These are phyloP conservation scores for Yarrowia sp. DNA, from an alignment of 805 yeast species.

Conservation along the genomic window DNA sequence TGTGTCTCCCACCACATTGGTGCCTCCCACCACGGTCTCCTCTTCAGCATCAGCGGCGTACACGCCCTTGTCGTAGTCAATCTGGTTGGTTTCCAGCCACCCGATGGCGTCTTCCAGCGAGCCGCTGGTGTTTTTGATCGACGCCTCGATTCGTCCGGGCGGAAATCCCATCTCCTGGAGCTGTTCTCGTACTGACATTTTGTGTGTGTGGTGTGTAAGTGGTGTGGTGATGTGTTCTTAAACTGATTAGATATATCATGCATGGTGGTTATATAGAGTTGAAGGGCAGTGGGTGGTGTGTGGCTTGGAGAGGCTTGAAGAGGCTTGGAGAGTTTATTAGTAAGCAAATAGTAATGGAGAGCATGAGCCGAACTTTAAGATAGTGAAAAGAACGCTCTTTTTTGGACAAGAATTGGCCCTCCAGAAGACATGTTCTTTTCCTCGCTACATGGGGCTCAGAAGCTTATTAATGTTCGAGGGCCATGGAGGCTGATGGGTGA, in stretches of 20 bases:
- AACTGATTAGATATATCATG: neutral
- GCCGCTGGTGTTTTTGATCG: slow-evolving; percentile 44
- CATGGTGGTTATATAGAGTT: neutral
- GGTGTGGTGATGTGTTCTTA: neutral
- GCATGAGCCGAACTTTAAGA: no score
- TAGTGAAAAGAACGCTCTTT: no score
- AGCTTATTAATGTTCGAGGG: no score
- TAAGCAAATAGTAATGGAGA: no score
- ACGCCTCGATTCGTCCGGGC: slow-evolving; percentile 47
- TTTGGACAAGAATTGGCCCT: no score
- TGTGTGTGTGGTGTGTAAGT: slow-evolving; percentile 5
- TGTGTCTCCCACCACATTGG: slow-evolving; percentile 1
- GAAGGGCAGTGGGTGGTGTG: neutral
- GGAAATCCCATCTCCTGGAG: slow-evolving; percentile 50
- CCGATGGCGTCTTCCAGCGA: slow-evolving; percentile 47
- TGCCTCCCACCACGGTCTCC: slow-evolving; percentile 21
- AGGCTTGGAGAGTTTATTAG: no score
- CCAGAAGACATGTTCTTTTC: no score
- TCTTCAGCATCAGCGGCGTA: slow-evolving; percentile 41
- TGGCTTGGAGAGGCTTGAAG: no score
- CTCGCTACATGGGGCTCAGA: no score
- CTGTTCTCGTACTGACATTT: slow-evolving; percentile 32
- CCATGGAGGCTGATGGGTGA: no score
- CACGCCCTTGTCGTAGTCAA: slow-evolving; percentile 43
- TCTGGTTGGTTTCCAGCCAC: slow-evolving; percentile 48